phyloP scores from a whole-genome alignment of 2,329 filamentous ascomycete species.

The Bipolaris cookei region DNA sequence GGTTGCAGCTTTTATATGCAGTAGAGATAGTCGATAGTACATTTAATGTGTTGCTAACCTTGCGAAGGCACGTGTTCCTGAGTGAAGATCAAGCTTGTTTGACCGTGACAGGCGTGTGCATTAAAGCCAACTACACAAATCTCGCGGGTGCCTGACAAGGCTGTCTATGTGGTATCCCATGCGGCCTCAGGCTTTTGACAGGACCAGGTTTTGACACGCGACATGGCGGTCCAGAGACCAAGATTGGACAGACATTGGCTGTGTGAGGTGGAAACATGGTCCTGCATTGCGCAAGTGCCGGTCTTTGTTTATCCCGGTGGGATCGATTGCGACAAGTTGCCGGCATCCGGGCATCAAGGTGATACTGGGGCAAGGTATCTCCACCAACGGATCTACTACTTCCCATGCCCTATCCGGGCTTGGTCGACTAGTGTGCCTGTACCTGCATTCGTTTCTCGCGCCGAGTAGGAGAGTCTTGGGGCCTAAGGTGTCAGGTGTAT shows the following conservation, averaged over 20 bases:
- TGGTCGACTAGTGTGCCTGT: constrained; percentile 23
- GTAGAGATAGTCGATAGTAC: constrained; percentile 34
- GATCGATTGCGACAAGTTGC: constrained; percentile 20
- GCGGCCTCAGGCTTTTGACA: neutral
- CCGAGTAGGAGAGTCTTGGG: constrained; percentile 10
- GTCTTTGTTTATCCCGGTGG: constrained; percentile 37
- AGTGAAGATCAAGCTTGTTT: constrained; percentile 25
- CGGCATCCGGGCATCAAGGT: constrained; percentile 27
- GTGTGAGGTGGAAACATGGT: constrained; percentile 12
- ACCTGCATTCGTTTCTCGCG: constrained; percentile 27
- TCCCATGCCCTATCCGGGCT: constrained; percentile 16
- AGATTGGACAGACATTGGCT: constrained; percentile 8
- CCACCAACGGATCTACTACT: constrained; percentile 33
- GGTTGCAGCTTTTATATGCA: constrained; percentile 31
- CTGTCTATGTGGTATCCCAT: neutral
- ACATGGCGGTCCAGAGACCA: constrained; percentile 3
- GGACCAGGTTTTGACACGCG: constrained; percentile 4
- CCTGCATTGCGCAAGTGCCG: constrained; percentile 1
- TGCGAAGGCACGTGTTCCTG: constrained; percentile 15
- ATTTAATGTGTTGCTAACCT: constrained; percentile 38
- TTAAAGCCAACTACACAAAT: constrained; percentile 21
- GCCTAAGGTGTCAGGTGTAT: constrained; percentile 27
- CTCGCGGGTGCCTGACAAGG: constrained; percentile 18
- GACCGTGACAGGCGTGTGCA: constrained; percentile 22
- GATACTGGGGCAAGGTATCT: constrained; percentile 15